These are phyloP conservation scores for Verticillium isaacii DNA, from an alignment of 2,329 filamentous ascomycete species.

Conservation along the genomic window DNA sequence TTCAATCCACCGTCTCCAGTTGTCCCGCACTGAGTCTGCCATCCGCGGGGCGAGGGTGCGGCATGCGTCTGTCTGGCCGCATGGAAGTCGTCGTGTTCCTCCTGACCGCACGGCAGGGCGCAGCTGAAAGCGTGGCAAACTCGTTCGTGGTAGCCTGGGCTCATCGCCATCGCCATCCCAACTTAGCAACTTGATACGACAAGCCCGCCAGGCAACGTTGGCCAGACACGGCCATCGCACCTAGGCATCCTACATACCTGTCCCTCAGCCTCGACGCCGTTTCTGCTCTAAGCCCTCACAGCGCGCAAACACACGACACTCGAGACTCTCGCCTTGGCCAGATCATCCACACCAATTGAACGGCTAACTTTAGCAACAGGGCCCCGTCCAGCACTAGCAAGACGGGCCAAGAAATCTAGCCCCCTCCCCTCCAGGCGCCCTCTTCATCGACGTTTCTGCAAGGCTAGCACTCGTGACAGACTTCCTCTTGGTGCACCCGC, in stretches of 20 bases:
- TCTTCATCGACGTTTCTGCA: background rate
- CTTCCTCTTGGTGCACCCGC: background rate
- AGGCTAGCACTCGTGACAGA: background rate
- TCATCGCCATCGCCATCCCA: conserved; percentile 27
- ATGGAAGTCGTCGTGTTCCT: background rate
- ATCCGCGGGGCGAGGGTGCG: no score
- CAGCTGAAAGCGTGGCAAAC: background rate
- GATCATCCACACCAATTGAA: background rate
- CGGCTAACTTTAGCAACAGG: background rate
- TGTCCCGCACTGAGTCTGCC: background rate
- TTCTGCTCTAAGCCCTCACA: background rate
- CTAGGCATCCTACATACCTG: background rate
- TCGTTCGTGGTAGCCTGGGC: background rate
- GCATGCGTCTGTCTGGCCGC: no score
- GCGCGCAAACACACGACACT: background rate
- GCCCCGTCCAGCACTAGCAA: background rate
- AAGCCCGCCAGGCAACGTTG: background rate
- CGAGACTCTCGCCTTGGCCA: background rate
- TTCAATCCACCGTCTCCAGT: background rate
- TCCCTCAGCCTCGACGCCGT: background rate
- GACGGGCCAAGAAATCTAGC: background rate
- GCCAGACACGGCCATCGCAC: background rate
- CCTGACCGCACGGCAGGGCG: background rate
- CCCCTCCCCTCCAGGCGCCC: background rate
- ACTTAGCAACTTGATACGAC: conserved; percentile 22